Conservation (phyloP, 2,329 filamentous ascomycete genomes). For the Tolypocladium amazonense region DNA sequence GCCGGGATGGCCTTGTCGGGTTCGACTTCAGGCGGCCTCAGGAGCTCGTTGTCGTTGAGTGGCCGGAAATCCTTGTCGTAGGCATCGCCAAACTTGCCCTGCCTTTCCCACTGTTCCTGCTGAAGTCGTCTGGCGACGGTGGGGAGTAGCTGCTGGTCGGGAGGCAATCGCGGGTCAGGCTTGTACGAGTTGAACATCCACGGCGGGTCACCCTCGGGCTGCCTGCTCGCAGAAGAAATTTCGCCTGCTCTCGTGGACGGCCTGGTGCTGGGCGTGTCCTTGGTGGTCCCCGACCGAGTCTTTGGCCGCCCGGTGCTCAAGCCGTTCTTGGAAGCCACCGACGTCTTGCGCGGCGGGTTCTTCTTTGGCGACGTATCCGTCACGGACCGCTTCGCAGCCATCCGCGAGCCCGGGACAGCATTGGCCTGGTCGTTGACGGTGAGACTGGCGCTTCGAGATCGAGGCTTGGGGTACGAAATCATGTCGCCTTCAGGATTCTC, state of each 20-base stretch:
- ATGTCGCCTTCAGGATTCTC: constrained; percentile 45
- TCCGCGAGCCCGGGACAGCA: constrained; percentile 8
- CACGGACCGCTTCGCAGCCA: constrained; percentile 27
- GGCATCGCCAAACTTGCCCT: constrained; percentile 73
- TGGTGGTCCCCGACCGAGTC: constrained; percentile 48
- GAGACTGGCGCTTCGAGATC: constrained; percentile 60
- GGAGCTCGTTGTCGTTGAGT: constrained; percentile 55
- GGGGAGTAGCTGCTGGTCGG: constrained; percentile 89
- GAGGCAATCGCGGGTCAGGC: constrained; percentile 85
- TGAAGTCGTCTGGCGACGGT: constrained; percentile 85
- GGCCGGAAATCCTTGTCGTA: constrained; percentile 86
- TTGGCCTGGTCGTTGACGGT: constrained; percentile 25
- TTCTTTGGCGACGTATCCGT: constrained; percentile 48
- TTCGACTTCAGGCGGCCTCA: constrained; percentile 30
- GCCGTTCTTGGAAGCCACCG: constrained; percentile 29
- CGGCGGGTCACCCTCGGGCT: constrained; percentile 87
- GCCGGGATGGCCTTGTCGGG: constrained; percentile 13
- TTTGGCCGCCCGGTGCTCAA: constrained; percentile 42
- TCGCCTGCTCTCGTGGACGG: constrained; percentile 55
- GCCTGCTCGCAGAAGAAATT: constrained; percentile 39
- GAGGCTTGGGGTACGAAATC: constrained; percentile 48
- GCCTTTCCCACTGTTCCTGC: constrained; percentile 90
- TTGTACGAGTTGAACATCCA: constrained; percentile 95
- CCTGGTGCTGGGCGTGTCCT: constrained; percentile 38
- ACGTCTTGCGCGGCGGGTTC: constrained; percentile 31